A percentile compares a stretch with the other conserved stretches of the same genome.
Evolutionary conservation across 305 asterid species (phyloP).

Genomic region (Fraxinus floribunda): DNA sequence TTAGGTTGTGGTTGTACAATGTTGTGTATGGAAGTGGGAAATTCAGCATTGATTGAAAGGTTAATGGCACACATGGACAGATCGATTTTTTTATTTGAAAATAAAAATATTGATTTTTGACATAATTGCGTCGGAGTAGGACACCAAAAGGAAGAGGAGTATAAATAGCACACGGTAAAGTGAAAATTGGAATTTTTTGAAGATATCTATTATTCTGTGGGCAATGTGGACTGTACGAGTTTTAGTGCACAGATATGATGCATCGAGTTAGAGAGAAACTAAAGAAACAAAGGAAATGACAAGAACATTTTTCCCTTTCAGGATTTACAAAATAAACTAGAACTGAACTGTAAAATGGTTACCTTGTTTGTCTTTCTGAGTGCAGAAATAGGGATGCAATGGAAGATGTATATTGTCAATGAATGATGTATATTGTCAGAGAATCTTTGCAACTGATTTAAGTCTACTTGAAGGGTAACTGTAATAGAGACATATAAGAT

Average conservation of each 20-base stretch:
- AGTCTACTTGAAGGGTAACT: background rate
- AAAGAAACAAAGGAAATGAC: background rate
- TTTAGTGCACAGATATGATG: background rate
- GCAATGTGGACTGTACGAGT: background rate
- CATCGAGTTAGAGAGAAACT: background rate
- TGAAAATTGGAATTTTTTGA: background rate
- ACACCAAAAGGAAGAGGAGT: background rate
- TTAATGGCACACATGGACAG: background rate
- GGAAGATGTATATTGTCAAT: background rate
- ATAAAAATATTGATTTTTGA: background rate
- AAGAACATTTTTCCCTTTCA: background rate
- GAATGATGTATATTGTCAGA: background rate
- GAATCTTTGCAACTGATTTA: constrained; percentile 4
- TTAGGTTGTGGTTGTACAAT: background rate
- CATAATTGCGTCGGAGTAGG: background rate
- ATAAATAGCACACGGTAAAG: background rate
- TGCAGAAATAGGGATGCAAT: background rate
- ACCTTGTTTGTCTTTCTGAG: background rate
- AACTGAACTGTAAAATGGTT: background rate
- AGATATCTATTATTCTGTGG: constrained; percentile 13
- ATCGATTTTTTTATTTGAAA: background rate
- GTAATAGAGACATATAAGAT: background rate
- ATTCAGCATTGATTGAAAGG: background rate
- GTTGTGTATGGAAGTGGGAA: background rate
- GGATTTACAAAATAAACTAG: background rate